Percentiles rank a stretch among this genome's conserved stretches.
phyloP scores from a whole-genome alignment of 305 asterid species.

The Plantago lanceolata region DNA sequence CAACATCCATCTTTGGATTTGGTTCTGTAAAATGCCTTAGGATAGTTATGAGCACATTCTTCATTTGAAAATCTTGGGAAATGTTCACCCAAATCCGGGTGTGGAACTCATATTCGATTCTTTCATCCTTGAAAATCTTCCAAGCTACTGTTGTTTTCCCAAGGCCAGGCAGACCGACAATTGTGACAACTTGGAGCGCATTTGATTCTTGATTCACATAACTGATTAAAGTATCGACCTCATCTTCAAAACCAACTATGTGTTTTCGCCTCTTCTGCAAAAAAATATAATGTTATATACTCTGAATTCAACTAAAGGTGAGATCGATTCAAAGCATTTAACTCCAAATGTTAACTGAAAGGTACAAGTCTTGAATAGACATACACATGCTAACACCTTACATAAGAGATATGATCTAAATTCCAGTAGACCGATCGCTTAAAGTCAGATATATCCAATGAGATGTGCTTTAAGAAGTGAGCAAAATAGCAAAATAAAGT shows the following conservation, averaged over 20 bases:
- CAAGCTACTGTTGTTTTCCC: slow-evolving; percentile 28
- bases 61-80: slow-evolving; percentile 3
- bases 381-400: no score
- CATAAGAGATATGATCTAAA: no score
- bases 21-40: slow-evolving; percentile 1
- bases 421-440: no score
- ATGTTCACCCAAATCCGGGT: slow-evolving; percentile 13
- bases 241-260: slow-evolving; percentile 31
- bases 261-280: no score
- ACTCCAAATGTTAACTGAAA: no score
- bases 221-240: slow-evolving; percentile 11
- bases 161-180: slow-evolving; percentile 18
- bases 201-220: slow-evolving; percentile 5
- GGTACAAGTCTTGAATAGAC: no score
- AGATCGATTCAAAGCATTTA: no score
- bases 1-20: neutral
- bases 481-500: no score
- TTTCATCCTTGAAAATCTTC: neutral
- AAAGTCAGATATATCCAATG: no score
- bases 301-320: no score
- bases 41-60: neutral
- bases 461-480: no score
- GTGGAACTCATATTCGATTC: neutral
- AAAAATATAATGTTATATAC: no score
- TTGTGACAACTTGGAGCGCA: slow-evolving; percentile 19